Evolutionary conservation across 139 green algal species (phyloP).

Genomic region (Pleodorina starrii): DNA sequence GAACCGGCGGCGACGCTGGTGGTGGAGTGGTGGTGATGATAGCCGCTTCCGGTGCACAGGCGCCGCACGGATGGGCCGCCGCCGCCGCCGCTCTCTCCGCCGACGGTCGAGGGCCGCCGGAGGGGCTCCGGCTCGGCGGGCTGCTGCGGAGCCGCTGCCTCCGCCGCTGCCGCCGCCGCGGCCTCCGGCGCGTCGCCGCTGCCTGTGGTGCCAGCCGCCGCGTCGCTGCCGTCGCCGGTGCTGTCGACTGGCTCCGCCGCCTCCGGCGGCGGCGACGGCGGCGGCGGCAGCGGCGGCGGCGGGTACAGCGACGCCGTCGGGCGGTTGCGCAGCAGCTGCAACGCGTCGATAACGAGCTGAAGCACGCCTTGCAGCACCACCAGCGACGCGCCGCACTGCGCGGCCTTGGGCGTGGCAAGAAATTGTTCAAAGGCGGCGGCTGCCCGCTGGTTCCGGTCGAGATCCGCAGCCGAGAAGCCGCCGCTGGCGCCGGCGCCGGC

Average conservation of each 20-base stretch:
- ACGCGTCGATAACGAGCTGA: slow-evolving; percentile 23
- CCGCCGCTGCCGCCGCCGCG: no score
- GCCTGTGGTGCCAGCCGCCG: background rate
- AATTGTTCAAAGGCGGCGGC: background rate
- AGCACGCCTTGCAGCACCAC: slow-evolving; percentile 25
- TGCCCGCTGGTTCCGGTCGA: background rate
- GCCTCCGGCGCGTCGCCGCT: no score
- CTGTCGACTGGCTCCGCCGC: background rate
- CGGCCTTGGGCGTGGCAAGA: background rate
- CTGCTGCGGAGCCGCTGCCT: no score
- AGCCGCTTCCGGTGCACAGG: no score
- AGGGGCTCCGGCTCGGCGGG: background rate
- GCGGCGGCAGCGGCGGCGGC: slow-evolving; percentile 24
- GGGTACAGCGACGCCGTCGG: background rate
- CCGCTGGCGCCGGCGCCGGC: no score
- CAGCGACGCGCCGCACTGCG: slow-evolving; percentile 1
- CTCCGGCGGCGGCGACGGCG: background rate
- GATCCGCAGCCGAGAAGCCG: background rate
- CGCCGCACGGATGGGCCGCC: no score
- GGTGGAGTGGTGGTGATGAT: no score
- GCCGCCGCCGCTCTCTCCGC: no score
- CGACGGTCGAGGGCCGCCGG: no score
- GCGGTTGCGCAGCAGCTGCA: slow-evolving; percentile 33
- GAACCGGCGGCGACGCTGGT: background rate
- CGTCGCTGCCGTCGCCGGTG: background rate